Percentiles rank a stretch among this genome's conserved stretches.
These are phyloP conservation scores for Fusarium annulatum DNA, from an alignment of 2,329 filamentous ascomycete species.

Conservation along the genomic window DNA sequence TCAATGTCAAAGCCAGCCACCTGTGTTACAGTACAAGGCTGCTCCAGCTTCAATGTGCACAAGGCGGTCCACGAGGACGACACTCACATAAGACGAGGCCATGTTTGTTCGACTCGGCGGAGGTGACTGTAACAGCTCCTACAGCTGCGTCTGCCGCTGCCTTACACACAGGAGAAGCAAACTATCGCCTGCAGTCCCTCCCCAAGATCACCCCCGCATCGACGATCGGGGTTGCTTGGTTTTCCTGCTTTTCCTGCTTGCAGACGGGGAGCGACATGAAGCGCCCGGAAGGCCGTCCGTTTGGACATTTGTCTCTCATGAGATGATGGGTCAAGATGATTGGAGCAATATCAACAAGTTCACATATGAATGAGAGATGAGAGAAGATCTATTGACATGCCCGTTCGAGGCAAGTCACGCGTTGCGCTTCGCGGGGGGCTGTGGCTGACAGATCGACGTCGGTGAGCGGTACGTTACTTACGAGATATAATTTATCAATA, in stretches of 20 bases:
- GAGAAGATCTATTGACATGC: conserved; percentile 34
- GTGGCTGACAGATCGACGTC: conserved; percentile 37
- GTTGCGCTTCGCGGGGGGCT: conserved; percentile 34
- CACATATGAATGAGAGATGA: conserved; percentile 8
- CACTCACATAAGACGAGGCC: conserved; percentile 17
- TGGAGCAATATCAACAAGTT: conserved; percentile 9
- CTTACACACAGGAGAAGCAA: conserved; percentile 16
- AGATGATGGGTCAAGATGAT: conserved; percentile 24
- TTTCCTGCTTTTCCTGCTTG: conserved; percentile 16
- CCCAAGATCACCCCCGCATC: conserved; percentile 13
- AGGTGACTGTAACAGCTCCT: neutral
- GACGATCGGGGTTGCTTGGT: conserved; percentile 27
- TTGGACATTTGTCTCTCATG: conserved; percentile 12
- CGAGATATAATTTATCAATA: conserved; percentile 2
- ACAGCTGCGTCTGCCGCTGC: conserved; percentile 14
- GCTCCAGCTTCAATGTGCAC: conserved; percentile 12
- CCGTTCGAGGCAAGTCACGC: conserved; percentile 36
- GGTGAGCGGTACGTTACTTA: conserved; percentile 12
- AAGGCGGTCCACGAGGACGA: conserved; percentile 25
- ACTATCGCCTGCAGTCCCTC: conserved; percentile 26
- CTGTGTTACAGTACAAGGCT: conserved; percentile 7
- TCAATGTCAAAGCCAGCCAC: conserved; percentile 7
- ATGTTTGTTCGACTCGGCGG: conserved; percentile 23
- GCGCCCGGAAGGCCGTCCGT: conserved; percentile 33
- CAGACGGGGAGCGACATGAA: conserved; percentile 21